These are phyloP conservation scores for Cicer arietinum DNA, from an alignment of 306 rosid species.

Conservation along the genomic window DNA sequence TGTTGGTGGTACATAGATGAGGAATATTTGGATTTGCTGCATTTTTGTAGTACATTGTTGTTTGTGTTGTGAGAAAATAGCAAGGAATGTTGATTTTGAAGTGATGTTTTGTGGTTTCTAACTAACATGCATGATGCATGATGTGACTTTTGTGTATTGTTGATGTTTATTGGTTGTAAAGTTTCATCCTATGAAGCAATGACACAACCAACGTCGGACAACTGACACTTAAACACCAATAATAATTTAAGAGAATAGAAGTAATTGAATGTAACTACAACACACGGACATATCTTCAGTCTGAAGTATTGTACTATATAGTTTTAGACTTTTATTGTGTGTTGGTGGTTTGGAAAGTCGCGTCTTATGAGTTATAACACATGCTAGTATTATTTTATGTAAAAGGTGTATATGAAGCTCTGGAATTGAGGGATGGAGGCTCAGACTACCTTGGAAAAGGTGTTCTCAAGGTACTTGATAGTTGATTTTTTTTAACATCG, in stretches of 20 bases:
- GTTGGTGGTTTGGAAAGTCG: neutral
- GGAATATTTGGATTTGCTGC: constrained; percentile 3
- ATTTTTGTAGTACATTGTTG: constrained; percentile 2
- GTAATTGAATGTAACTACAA: no score
- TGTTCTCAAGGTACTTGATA: constrained; percentile 69
- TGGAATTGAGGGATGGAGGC: constrained; percentile 97
- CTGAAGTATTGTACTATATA: no score
- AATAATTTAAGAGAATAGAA: no score
- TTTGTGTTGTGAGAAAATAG: constrained; percentile 3
- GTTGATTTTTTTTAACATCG: neutral
- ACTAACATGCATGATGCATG: neutral
- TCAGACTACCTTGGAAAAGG: constrained; percentile 97
- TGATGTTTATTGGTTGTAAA: constrained; percentile 8
- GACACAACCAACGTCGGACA: no score
- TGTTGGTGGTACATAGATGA: neutral
- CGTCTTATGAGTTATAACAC: constrained; percentile 6
- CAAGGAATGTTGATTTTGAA: neutral
- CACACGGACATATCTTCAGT: no score
- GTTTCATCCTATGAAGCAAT: neutral
- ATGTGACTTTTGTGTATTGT: neutral
- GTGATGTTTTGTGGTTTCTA: constrained; percentile 20
- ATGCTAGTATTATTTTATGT: neutral
- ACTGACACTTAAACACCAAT: no score
- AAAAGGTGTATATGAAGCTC: constrained; percentile 92
- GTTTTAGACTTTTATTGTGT: neutral